phyloP scores from a whole-genome alignment of 176 grass and related monocot species.

The Hordeum vulgare region MorexV3_pseudomolecules_assembly NC_058519.1:481963473-481963972 shows the following conservation, averaged over 20 bases:
- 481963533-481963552: neutral
- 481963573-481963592: slow-evolving; percentile 99
- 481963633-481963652: slow-evolving; percentile 7
- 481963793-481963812: neutral
- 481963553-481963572: slow-evolving; percentile 51
- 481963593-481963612: slow-evolving; percentile 98
- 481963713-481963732: neutral
- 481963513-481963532: neutral
- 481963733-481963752: neutral
- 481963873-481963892: neutral
- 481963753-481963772: neutral
- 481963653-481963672: neutral
- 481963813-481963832: neutral
- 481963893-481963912: neutral
- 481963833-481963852: neutral
- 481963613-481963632: slow-evolving; percentile 92
- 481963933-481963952: neutral
- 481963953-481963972: neutral
- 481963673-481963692: neutral
- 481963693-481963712: neutral
- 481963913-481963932: neutral
- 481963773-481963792: neutral
- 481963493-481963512: neutral
- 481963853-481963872: neutral
- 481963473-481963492: slow-evolving; percentile 11